Evolutionary conservation across 768 basidiomycete species (phyloP), one percentile per base, ranked within the genome.

Genomic region (Podaxis carcinomalis): DNA sequence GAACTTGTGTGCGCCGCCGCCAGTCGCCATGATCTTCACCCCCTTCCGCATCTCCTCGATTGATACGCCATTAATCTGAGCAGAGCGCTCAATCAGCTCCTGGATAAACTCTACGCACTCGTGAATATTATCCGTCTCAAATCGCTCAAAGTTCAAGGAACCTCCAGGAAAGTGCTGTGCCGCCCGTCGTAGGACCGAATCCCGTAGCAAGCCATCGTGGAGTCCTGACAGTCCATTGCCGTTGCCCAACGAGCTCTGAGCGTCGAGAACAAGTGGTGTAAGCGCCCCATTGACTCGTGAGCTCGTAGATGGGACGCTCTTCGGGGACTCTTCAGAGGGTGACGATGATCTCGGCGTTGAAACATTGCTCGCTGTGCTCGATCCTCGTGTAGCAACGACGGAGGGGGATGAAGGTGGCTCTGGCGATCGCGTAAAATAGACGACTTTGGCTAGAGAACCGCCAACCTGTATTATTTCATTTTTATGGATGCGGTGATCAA

Each of bases 1-100:
- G 77, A 95, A 98, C 69, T 85, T 88, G 80, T 97, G 94, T 44
- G 96, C 96, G 39, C 97, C 97, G 16, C 97, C 97, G 16, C 97
- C 97, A 0, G 97, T 99, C 4, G 95, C 95, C 86, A 98, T 91
- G 68, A 99, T 94, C 78, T 95, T 94, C 68, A 99, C 95, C 40
- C 90, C 88, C 58, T 83, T 80, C 66, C 90, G 86, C 95, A 98
- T 98, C 68, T 93, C 89, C 63, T 87, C 90, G 65, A 95, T 85
- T 4, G 90, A 82, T 28, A 98, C 96, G 19, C 86, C 83, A 68
- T 99, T 98, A 7, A 90, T 83, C 49, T 80, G 70, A 28, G 97
- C 95, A 35, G 93, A 95, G 16, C 88, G 86, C 63, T 86, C 81
- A 66, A 99, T 96, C 56, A 98, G 85, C 46, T 84, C 80, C 65